A percentile compares a stretch with the other conserved stretches of the same genome.
Conservation (phyloP, 257 asterid genomes). For the Solanum chmielewskii region DNA sequence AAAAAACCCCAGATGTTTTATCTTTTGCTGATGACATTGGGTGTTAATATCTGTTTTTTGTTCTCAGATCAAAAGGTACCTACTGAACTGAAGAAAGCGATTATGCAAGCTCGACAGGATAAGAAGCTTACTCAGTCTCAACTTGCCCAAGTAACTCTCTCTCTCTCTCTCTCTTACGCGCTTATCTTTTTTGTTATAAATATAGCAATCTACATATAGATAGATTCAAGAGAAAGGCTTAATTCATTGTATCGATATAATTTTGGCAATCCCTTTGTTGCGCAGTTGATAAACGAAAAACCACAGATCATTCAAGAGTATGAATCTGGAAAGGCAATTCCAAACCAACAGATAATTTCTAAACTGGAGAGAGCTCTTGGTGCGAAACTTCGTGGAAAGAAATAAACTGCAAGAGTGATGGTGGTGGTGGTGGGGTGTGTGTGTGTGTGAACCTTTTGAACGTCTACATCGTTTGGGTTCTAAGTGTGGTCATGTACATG, state of each 20-base stretch:
- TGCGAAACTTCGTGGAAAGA: slow-evolving; percentile 66
- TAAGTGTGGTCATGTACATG: slow-evolving; percentile 32
- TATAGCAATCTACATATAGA: background rate
- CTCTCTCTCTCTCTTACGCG: background rate
- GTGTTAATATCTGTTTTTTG: background rate
- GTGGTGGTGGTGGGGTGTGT: no score
- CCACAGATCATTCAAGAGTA: slow-evolving; percentile 49
- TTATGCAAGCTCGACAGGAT: slow-evolving; percentile 80
- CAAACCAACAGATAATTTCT: slow-evolving; percentile 61
- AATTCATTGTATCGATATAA: background rate
- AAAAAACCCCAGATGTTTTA: background rate
- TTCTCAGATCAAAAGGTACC: slow-evolving; percentile 78
- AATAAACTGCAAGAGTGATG: slow-evolving; percentile 5
- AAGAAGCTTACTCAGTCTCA: slow-evolving; percentile 87
- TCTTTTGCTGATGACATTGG: background rate
- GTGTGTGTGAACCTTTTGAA: background rate
- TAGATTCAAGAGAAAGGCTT: background rate
- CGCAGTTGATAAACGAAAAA: slow-evolving; percentile 63
- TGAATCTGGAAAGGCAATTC: slow-evolving; percentile 57
- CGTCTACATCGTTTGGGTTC: slow-evolving; percentile 8
- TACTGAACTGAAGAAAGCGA: slow-evolving; percentile 67
- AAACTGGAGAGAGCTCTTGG: slow-evolving; percentile 86
- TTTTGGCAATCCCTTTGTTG: background rate
- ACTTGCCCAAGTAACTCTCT: slow-evolving; percentile 59
- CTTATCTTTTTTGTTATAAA: no score